phyloP scores from a whole-genome alignment of 2,329 filamentous ascomycete genomes.

The Diplodia scrobiculata region DNA sequence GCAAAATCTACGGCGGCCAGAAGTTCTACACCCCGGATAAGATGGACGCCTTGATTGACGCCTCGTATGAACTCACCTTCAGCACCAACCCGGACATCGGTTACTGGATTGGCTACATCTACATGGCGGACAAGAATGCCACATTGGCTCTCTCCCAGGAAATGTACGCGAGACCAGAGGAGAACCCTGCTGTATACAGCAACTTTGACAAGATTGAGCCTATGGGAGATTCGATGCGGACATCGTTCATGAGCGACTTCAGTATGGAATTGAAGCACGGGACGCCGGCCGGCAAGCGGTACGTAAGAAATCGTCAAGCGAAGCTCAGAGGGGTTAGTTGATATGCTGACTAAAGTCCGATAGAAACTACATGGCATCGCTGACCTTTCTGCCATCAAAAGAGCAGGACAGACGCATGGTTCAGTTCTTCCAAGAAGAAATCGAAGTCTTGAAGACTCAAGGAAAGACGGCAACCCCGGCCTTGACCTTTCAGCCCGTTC shows the following conservation, averaged over 20 bases:
- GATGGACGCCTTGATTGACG: conserved; percentile 34
- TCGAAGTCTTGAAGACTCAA: not conserved
- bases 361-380: conserved; percentile 19
- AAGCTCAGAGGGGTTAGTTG: not conserved
- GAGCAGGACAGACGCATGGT: conserved; percentile 6
- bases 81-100: conserved; percentile 33
- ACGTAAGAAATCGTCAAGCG: conserved; percentile 23
- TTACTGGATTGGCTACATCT: conserved; percentile 16
- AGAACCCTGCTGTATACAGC: conserved; percentile 33
- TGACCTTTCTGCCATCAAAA: not conserved
- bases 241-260: conserved; percentile 36
- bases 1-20: conserved; percentile 44
- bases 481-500: conserved; percentile 16
- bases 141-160: conserved; percentile 35
- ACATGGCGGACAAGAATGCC: conserved; percentile 26
- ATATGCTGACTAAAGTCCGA: not conserved
- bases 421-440: conserved; percentile 8
- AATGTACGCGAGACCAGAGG: conserved; percentile 34
- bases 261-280: conserved; percentile 33
- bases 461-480: not conserved
- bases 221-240: conserved; percentile 34
- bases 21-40: conserved; percentile 36
- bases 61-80: conserved; percentile 32
- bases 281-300: conserved; percentile 8
- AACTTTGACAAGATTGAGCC: conserved; percentile 35